Conservation (phyloP, 1,284 basidiomycete species). For the Moniliella sp. region DNA sequence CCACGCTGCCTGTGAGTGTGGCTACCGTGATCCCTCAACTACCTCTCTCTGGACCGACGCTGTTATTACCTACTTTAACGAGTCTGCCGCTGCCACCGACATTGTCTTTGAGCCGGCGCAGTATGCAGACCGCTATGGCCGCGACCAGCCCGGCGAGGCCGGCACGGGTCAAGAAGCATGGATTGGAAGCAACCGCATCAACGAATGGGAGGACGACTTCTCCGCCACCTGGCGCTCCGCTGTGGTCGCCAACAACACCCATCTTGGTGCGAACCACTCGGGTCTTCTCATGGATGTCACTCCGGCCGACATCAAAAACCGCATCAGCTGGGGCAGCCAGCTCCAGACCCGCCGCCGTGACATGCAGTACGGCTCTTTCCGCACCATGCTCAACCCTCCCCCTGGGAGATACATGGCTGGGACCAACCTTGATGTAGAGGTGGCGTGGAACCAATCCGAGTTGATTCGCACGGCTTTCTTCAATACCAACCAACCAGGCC, state of each 20-base stretch:
- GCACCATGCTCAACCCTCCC: conserved; percentile 12
- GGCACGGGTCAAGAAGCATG: conserved; percentile 5
- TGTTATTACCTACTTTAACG: conserved; percentile 24
- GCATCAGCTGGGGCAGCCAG: conserved; percentile 16
- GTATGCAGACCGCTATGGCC: conserved; percentile 12
- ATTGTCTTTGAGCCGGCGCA: conserved; percentile 9
- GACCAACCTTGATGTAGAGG: conserved; percentile 1
- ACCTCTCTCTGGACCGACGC: no score
- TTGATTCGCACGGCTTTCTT: conserved; percentile 9
- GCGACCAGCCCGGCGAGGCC: not conserved
- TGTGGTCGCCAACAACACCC: conserved; percentile 15
- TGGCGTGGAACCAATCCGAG: conserved; percentile 2
- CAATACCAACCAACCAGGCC: conserved; percentile 2
- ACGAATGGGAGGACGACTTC: conserved; percentile 18
- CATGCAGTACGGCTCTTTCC: conserved; percentile 22
- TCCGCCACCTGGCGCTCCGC: conserved; percentile 11
- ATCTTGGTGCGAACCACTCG: conserved; percentile 2
- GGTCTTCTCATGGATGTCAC: conserved; percentile 12
- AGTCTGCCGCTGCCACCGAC: conserved; percentile 7
- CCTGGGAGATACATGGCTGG: conserved; percentile 5
- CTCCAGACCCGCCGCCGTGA: conserved; percentile 17
- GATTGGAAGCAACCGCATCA: conserved; percentile 10
- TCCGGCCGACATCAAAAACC: conserved; percentile 7
- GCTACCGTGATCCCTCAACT: no score
- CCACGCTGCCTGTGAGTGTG: no score